A percentile compares a stretch with the other conserved stretches of the same genome.
Conservation (phyloP, 768 basidiomycete species). For the Butyriboletus loyo region DNA sequence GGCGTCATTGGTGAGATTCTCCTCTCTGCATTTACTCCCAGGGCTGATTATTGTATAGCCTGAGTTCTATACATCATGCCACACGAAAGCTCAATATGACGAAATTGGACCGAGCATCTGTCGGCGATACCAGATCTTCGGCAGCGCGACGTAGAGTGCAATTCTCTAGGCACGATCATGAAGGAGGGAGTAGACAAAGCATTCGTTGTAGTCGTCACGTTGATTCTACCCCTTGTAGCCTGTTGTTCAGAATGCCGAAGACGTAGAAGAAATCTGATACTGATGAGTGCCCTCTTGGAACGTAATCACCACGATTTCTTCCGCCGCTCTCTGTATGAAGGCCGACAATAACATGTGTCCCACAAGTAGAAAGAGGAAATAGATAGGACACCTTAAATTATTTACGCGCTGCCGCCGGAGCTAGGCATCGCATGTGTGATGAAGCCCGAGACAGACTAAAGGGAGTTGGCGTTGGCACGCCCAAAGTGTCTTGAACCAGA, state of each 20-base stretch:
- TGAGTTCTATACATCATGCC: slow-evolving; percentile 93
- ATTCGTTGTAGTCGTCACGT: background rate
- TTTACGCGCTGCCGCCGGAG: background rate
- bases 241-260: slow-evolving; percentile 6
- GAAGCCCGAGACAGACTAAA: background rate
- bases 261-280: background rate
- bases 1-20: slow-evolving; percentile 74
- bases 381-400: background rate
- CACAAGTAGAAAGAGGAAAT: too few species aligned
- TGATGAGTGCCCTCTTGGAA: background rate
- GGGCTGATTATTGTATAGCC: slow-evolving; percentile 48
- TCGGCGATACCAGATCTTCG: slow-evolving; percentile 91
- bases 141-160: slow-evolving; percentile 65
- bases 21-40: background rate
- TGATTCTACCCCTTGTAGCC: background rate
- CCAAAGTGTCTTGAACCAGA: background rate
- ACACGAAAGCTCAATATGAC: slow-evolving; percentile 92
- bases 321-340: slow-evolving; percentile 12
- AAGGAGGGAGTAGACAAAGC: background rate
- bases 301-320: background rate
- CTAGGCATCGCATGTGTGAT: background rate
- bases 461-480: background rate
- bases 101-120: slow-evolving; percentile 91
- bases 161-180: background rate
- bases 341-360: background rate